These are phyloP conservation scores for Didymella glomerata DNA, from an alignment of 2,329 filamentous ascomycete genomes.

Conservation along the genomic window DNA sequence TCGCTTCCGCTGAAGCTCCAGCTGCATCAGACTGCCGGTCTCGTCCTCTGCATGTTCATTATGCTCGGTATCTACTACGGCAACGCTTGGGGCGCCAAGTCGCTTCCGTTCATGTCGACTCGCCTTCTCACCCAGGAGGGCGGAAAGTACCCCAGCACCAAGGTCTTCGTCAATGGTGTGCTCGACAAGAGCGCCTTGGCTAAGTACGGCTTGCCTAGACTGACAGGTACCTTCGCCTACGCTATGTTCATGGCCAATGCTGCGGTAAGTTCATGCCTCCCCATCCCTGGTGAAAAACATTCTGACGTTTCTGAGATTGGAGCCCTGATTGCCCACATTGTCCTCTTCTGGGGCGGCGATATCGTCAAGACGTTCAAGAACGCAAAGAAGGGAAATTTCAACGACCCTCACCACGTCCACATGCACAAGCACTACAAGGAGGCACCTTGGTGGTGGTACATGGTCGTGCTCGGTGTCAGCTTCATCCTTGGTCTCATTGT, in stretches of 20 bases:
- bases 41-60: constrained; percentile 22
- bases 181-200: constrained; percentile 25
- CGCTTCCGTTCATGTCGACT: constrained; percentile 28
- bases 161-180: constrained; percentile 24
- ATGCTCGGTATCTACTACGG: constrained; percentile 29
- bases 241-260: constrained; percentile 32
- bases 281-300: background rate
- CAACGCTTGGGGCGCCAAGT: constrained; percentile 26
- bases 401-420: constrained; percentile 24
- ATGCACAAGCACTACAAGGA: constrained; percentile 28
- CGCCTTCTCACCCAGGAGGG: constrained; percentile 24
- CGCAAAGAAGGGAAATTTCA: constrained; percentile 21
- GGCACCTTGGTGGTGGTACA: constrained; percentile 29
- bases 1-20: constrained; percentile 28
- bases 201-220: constrained; percentile 24
- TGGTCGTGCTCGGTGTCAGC: constrained; percentile 21
- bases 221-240: constrained; percentile 26
- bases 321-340: constrained; percentile 23
- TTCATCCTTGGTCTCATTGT: constrained; percentile 27
- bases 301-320: constrained; percentile 20
- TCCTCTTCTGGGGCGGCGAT: constrained; percentile 28
- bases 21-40: constrained; percentile 23
- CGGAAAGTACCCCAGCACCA: constrained; percentile 20
- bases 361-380: constrained; percentile 23
- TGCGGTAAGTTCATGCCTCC: constrained; percentile 9